Percentiles rank a stretch among this genome's conserved stretches.
phyloP scores from a whole-genome alignment of 2,329 filamentous ascomycete species.

The Paracorniculantispora psalliotae region DNA sequence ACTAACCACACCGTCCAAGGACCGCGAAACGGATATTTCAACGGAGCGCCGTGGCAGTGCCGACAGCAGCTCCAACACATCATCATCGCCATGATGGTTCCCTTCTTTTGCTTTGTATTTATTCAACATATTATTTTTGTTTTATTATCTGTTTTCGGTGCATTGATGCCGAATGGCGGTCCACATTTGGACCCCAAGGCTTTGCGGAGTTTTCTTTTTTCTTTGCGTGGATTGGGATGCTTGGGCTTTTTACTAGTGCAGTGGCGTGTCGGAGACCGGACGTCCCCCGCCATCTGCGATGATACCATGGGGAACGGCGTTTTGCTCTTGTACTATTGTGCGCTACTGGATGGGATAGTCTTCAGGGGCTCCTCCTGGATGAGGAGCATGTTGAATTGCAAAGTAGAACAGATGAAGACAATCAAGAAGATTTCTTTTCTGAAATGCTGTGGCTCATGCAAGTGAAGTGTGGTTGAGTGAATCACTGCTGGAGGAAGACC shows the following conservation, averaged over 20 bases:
- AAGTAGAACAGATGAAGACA: neutral
- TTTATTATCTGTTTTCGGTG: neutral
- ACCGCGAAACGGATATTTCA: slow-evolving; percentile 26
- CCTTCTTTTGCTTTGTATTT: slow-evolving; percentile 17
- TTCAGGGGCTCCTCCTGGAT: neutral
- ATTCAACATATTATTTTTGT: slow-evolving; percentile 12
- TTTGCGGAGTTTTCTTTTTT: neutral
- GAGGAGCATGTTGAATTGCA: neutral
- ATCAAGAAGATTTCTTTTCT: neutral
- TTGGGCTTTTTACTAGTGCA: neutral
- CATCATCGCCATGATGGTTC: slow-evolving; percentile 27
- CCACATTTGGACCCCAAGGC: neutral
- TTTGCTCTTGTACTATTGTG: neutral
- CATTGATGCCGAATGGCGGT: neutral
- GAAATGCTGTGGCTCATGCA: too few relatives aligned
- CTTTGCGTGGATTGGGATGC: neutral
- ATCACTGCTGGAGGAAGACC: too few relatives aligned
- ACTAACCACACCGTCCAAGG: slow-evolving; percentile 35
- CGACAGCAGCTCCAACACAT: slow-evolving; percentile 28
- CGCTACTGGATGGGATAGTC: neutral
- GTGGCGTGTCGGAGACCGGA: neutral
- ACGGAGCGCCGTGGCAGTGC: slow-evolving; percentile 28
- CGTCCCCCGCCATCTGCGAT: neutral
- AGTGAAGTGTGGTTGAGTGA: too few relatives aligned
- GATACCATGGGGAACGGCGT: slow-evolving; percentile 12